Conservation (phyloP, 495 filamentous ascomycete species). For the Neurospora intermedia region DNA sequence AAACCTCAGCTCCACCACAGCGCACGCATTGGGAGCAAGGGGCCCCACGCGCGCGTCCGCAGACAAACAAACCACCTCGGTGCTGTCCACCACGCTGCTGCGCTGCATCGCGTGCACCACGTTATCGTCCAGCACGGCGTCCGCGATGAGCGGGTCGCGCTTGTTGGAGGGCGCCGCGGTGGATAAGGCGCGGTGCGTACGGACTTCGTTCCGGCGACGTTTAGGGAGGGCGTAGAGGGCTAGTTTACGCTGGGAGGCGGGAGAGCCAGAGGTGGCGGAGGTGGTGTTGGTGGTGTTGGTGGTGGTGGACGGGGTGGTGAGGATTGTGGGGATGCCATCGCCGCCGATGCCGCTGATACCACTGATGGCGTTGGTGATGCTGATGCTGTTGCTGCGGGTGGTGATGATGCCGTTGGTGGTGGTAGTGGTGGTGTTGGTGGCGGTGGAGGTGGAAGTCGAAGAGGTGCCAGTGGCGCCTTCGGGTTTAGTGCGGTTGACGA, state of each 20-base stretch:
- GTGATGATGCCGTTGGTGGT: background rate
- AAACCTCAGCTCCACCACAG: slow-evolving; percentile 69
- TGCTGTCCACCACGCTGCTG: slow-evolving; percentile 55
- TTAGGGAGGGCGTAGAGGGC: slow-evolving; percentile 70
- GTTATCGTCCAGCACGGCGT: slow-evolving; percentile 76
- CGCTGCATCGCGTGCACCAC: slow-evolving; percentile 76
- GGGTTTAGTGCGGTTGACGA: slow-evolving; percentile 63
- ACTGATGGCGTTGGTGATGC: background rate
- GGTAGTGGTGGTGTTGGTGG: background rate
- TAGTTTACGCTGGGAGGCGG: slow-evolving; percentile 47
- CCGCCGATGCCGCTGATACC: background rate
- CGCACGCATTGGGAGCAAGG: slow-evolving; percentile 64
- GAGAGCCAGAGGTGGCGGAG: background rate
- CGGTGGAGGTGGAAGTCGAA: background rate
- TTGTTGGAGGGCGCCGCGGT: slow-evolving; percentile 20
- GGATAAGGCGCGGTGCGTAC: slow-evolving; percentile 46
- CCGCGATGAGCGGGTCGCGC: slow-evolving; percentile 41
- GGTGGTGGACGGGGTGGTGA: background rate
- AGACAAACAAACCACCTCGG: slow-evolving; percentile 70
- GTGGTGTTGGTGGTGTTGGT: background rate
- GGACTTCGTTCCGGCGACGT: slow-evolving; percentile 55
- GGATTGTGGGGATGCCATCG: background rate
- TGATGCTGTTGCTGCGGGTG: background rate
- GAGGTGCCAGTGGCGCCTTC: background rate
- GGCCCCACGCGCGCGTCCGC: slow-evolving; percentile 78